Evolutionary conservation across 2,329 filamentous ascomycete species (phyloP), one percentile per base, ranked within the genome.

Genomic region (Akanthomyces lecanii): DNA sequence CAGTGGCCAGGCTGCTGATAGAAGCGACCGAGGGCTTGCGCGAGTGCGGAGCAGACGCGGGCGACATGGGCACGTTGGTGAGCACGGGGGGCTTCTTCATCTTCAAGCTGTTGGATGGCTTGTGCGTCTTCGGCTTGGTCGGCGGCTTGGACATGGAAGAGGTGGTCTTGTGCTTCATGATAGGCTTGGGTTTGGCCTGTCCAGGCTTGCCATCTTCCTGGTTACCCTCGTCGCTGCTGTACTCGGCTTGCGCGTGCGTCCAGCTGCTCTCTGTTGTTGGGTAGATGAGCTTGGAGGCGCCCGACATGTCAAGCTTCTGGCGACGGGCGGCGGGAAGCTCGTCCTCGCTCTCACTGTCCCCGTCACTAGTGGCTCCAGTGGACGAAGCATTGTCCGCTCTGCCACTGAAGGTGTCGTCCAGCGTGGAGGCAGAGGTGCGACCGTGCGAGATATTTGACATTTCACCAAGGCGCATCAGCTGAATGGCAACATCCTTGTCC

Each of bases 401-500:
- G 54, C 93, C 93, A 74, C 94, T 97, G 67, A 97, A 90, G 1
- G 91, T 93, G 75, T 98, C 94, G 71, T 98, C 94, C 63, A 95
- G 81, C 6, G 94, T 97, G 0, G 94, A 97, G 7, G 92, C 92
- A 10, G 94, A 97, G 3, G 92, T 96, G 68, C 94, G 90, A 61
- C 92, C 93, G 71, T 97, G 91, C 1, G 92, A 96, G 71, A 96
- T 89, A 73, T 96, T 96, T 63, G 92, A 95, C 69, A 93, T 91
- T 73, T 97, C 93, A 52, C 95, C 93, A 61, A 99, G 85, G 69
- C 94, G 90, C 88, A 99, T 98, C 71, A 99, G 82, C 78, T 98
- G 95, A 73, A 97, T 89, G 63, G 95, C 95, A 66, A 98, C 95
- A 76, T 99, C 95, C 72, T 89, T 89, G 69, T 89, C 86, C 76